Conservation (phyloP, 768 basidiomycete species). For the Leccinum truebloodii region DNA sequence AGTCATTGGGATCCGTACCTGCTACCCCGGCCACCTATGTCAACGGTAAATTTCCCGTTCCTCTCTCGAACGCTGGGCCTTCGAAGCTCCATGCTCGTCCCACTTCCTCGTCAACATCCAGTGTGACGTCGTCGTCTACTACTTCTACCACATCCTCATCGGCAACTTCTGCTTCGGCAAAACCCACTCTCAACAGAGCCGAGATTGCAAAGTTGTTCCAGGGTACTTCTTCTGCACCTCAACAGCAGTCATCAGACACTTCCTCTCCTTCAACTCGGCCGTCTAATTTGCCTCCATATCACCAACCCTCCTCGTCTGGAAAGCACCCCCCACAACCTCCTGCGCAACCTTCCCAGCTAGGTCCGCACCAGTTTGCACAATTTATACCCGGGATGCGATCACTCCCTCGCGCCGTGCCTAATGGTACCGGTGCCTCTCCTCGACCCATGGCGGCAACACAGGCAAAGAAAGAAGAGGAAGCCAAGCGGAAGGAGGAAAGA, state of each 20-base stretch:
- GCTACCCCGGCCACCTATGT: constrained; percentile 51
- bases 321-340: constrained; percentile 40
- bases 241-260: too few relatives aligned
- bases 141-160: constrained; percentile 33
- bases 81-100: constrained; percentile 34
- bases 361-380: constrained; percentile 44
- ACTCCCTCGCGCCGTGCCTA: constrained; percentile 58
- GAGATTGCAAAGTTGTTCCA: constrained; percentile 2
- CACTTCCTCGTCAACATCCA: constrained; percentile 24
- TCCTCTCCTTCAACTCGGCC: too few relatives aligned
- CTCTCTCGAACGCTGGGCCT: constrained; percentile 42
- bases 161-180: constrained; percentile 33
- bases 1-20: constrained; percentile 80
- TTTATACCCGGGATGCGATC: constrained; percentile 54
- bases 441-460: constrained; percentile 48
- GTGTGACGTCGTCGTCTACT: constrained; percentile 32
- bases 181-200: constrained; percentile 34
- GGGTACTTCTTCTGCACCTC: too few relatives aligned
- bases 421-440: constrained; percentile 50
- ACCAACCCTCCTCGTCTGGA: constrained; percentile 29
- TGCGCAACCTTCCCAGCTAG: constrained; percentile 42
- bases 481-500: constrained; percentile 42
- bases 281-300: too few relatives aligned
- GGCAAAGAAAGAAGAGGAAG: constrained; percentile 46
- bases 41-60: constrained; percentile 62